Base-by-base conservation (phyloP, 139 green algal species). In the Gonium pectorale region DNA sequence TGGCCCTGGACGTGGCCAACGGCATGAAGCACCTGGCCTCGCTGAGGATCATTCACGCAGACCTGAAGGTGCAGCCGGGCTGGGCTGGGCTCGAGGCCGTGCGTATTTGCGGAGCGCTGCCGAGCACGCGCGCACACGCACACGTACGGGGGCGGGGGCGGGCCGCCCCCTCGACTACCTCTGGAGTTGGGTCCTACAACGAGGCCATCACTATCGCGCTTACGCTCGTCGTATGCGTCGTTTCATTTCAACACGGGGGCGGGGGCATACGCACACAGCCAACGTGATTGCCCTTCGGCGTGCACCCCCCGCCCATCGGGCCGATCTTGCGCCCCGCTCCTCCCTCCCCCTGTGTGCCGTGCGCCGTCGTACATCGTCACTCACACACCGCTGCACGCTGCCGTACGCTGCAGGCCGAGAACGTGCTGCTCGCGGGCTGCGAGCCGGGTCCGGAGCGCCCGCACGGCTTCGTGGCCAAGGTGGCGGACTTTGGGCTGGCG, bases 401-500 rank as follows among this genome's bases (percentile, higher is more conserved):
- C 44, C 38, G 5, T 35, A 38, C 44, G 3, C 59, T 63, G 11
- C 69, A 89, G 77, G 86, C 87, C 5, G 87, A 91, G 69, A 91
- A 91, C 60, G 83, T 91, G 56, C 56, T 91, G 87, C 87, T 91
- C 40, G 35, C 66, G 19, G 51, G 46, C 9, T 52, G 59, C 31
- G 51, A 59, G 5, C 26, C 26, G 31, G 33, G 41, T 19, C 5
- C 13, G 2, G 85, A 89, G 27, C 82, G 54, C 8, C 60, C 67
- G 41, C 56, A 56, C 27, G 86, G 86, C 41, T 63, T 87, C 35
- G 19, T 73, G 13, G 80, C 80, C 72, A 90, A 90, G 73, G 86
- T 90, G 77, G 80, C 80, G 37, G 86, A 90, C 74, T 87, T 90
- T 46, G 86, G 86, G 0, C 54, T 90, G 54, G 80, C 86, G 4